Evolutionary conservation across 352 stramenopile genomes (phyloP).

Genomic region (Pythium monospermum): DNA sequence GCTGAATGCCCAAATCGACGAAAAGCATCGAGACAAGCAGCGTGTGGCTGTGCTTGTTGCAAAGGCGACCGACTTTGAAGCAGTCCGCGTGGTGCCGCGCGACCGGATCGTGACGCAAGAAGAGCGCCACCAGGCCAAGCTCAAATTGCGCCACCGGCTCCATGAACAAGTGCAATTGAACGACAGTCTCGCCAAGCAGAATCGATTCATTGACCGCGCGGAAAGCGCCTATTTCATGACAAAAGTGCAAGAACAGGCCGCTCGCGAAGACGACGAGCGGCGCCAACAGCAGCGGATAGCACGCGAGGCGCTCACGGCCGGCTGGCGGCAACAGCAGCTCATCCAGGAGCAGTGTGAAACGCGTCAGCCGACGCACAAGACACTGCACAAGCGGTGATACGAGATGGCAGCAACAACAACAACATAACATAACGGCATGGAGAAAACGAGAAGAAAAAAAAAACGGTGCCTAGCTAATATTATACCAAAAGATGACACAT

Average conservation of each 20-base stretch:
- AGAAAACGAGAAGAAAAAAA: too few relatives aligned
- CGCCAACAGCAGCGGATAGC: constrained; percentile 25
- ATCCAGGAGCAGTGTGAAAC: constrained; percentile 8
- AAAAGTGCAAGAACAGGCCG: constrained; percentile 35
- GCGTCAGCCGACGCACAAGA: too few relatives aligned
- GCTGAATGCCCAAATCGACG: constrained; percentile 42
- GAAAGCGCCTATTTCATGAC: constrained; percentile 51
- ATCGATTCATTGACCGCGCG: constrained; percentile 38
- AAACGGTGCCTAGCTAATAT: constrained; percentile 34
- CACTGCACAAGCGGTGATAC: too few relatives aligned
- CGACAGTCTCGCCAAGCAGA: constrained; percentile 31
- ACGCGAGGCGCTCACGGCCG: constrained; percentile 34
- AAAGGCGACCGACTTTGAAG: constrained; percentile 11
- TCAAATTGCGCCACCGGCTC: constrained; percentile 37
- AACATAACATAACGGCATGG: too few relatives aligned
- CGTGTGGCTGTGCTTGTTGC: constrained; percentile 4
- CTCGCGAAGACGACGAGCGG: constrained; percentile 24
- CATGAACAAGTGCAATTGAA: constrained; percentile 46
- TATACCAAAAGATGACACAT: constrained; percentile 22
- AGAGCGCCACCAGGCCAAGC: constrained; percentile 29
- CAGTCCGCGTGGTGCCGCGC: constrained; percentile 40
- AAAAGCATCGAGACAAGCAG: constrained; percentile 25
- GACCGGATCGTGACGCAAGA: constrained; percentile 28
- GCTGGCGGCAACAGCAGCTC: constrained; percentile 44
- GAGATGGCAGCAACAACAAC: too few relatives aligned